These are phyloP conservation scores for Hondaea fermentalgiana DNA, from an alignment of 108 stramenopile genomes.

Conservation along the genomic window DNA sequence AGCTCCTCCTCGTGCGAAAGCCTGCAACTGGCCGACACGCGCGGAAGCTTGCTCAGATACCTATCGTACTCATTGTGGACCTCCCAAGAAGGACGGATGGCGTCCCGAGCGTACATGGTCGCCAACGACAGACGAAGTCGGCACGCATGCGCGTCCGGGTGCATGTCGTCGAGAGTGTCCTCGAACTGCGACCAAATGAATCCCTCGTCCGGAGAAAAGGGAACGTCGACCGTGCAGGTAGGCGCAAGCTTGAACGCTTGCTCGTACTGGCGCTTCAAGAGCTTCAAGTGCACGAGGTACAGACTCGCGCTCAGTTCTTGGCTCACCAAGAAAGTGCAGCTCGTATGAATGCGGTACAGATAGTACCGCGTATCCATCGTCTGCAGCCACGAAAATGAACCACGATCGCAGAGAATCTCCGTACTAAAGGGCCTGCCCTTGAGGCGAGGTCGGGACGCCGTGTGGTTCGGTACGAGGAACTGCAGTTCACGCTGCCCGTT, in stretches of 20 bases:
- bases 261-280: not conserved
- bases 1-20: slow-evolving; percentile 14
- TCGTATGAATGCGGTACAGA: not conserved
- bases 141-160: not conserved
- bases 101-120: not conserved
- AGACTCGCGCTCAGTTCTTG: not conserved
- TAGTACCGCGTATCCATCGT: slow-evolving; percentile 19
- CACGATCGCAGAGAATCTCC: not conserved
- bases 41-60: not conserved
- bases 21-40: not conserved
- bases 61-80: not conserved
- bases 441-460: not conserved
- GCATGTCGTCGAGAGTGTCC: not conserved
- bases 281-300: not conserved
- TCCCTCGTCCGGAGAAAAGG: not conserved
- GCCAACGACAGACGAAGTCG: not conserved
- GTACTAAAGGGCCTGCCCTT: not conserved
- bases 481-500: not conserved
- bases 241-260: not conserved
- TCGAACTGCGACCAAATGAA: not conserved
- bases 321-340: not conserved
- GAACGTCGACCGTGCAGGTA: not conserved
- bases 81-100: not conserved
- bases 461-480: not conserved
- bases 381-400: slow-evolving; percentile 11